phyloP scores from a whole-genome alignment of 2,329 filamentous ascomycete species.

The Hawksworthiomyces lignivorus region DNA sequence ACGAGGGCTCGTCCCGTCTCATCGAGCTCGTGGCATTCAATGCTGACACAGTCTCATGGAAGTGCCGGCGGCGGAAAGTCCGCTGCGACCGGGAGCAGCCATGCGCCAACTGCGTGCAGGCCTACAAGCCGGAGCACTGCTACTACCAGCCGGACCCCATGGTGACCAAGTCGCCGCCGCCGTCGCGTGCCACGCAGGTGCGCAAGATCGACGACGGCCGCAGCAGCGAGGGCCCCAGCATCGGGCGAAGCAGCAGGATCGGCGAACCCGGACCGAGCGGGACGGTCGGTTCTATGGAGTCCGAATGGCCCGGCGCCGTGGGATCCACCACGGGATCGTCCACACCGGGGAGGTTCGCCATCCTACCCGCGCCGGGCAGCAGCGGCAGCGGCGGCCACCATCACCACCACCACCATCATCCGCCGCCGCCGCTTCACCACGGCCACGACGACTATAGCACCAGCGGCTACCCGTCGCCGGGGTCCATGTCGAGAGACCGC shows the following conservation, averaged over 20 bases:
- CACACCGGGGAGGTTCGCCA: slow-evolving; percentile 19
- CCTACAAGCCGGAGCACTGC: slow-evolving; percentile 17
- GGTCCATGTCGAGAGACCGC: slow-evolving; percentile 1
- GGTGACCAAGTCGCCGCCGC: slow-evolving; percentile 9
- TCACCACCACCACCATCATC: not conserved
- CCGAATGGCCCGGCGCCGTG: slow-evolving; percentile 26
- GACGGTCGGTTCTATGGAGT: slow-evolving; percentile 6
- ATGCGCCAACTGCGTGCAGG: slow-evolving; percentile 33
- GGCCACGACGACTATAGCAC: slow-evolving; percentile 7
- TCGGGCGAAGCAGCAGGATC: not conserved
- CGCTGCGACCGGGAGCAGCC: slow-evolving; percentile 33
- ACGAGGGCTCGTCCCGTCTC: too few relatives aligned
- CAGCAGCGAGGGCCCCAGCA: slow-evolving; percentile 1
- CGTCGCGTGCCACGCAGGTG: slow-evolving; percentile 3
- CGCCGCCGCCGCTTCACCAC: not conserved
- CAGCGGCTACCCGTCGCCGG: slow-evolving; percentile 5
- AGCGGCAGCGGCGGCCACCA: not conserved
- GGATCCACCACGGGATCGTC: slow-evolving; percentile 11
- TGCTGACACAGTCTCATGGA: slow-evolving; percentile 9
- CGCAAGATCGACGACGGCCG: slow-evolving; percentile 8
- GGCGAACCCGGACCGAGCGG: too few relatives aligned
- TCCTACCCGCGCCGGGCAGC: not conserved
- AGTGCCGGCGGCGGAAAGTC: slow-evolving; percentile 36
- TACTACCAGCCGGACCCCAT: slow-evolving; percentile 16
- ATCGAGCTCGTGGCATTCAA: not conserved